phyloP scores from a whole-genome alignment of 208 protist genomes.

The Leishmania braziliensis region DNA sequence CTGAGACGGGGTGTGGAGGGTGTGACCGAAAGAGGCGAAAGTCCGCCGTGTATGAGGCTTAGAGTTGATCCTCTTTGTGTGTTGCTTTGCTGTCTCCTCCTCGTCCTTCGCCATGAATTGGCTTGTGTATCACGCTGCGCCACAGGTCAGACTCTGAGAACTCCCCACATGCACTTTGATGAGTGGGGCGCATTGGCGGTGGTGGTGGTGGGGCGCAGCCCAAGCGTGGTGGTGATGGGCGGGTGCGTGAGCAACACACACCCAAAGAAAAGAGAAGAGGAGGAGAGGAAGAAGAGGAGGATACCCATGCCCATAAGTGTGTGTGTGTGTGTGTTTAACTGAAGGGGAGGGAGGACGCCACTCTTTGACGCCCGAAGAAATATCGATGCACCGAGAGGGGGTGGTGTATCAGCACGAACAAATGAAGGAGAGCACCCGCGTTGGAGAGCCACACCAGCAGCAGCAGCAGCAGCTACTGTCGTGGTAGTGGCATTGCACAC shows the following conservation, averaged over 20 bases:
- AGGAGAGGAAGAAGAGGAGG: too few species aligned
- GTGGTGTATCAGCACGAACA: background rate
- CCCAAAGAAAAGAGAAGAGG: background rate
- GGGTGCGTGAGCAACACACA: background rate
- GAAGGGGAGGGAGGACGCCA: background rate
- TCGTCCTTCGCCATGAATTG: background rate
- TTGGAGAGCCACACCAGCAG: background rate
- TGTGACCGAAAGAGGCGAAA: background rate
- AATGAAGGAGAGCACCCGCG: background rate
- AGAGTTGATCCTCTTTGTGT: background rate
- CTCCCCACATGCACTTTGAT: background rate
- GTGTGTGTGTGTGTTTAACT: background rate
- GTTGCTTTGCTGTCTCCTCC: background rate
- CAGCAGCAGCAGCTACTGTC: background rate
- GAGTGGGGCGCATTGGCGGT: background rate
- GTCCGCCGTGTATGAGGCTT: background rate
- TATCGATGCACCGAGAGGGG: background rate
- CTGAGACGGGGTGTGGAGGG: background rate
- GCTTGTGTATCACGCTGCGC: background rate
- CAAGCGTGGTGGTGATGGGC: background rate
- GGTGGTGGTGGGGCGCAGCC: background rate
- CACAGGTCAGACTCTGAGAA: background rate
- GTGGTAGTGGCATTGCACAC: background rate
- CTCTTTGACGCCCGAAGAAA: background rate
- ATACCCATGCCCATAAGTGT: background rate